A percentile compares a stretch with the other conserved stretches of the same genome.
Evolutionary conservation across 768 basidiomycete genomes (phyloP).

Genomic region (Suillus spraguei): DNA sequence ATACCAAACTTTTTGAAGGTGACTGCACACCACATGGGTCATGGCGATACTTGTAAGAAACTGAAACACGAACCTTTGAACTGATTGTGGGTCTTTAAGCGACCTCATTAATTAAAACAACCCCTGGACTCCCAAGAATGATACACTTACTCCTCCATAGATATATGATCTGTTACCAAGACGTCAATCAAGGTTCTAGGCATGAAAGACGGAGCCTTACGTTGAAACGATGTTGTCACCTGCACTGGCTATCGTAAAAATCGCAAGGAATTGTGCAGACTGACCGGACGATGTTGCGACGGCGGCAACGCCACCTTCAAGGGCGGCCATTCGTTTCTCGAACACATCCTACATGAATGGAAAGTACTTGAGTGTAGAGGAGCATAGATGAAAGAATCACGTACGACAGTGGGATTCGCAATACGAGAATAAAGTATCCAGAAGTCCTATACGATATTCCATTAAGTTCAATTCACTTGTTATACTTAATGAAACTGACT

Average conservation of each 20-base stretch:
- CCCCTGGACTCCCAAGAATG: background rate
- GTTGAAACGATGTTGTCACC: constrained; percentile 72
- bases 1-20: constrained; percentile 59
- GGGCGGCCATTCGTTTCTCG: constrained; percentile 63
- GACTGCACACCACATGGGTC: constrained; percentile 33
- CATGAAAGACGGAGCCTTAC: constrained; percentile 30
- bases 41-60: no score
- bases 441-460: constrained; percentile 30
- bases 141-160: constrained; percentile 55
- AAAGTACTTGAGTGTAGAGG: background rate
- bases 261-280: constrained; percentile 62
- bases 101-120: background rate
- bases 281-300: constrained; percentile 60
- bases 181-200: background rate
- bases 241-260: constrained; percentile 48
- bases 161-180: constrained; percentile 44
- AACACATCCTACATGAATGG: constrained; percentile 54
- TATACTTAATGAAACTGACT: constrained; percentile 19
- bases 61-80: constrained; percentile 49
- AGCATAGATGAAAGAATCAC: constrained; percentile 20
- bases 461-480: background rate
- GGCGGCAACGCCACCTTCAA: constrained; percentile 65
- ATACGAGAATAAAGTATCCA: constrained; percentile 58
- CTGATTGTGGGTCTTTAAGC: constrained; percentile 56
- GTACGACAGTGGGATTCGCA: constrained; percentile 56